Conservation (phyloP, 2,329 filamentous ascomycete species). For the Aspergillus flavus region DNA sequence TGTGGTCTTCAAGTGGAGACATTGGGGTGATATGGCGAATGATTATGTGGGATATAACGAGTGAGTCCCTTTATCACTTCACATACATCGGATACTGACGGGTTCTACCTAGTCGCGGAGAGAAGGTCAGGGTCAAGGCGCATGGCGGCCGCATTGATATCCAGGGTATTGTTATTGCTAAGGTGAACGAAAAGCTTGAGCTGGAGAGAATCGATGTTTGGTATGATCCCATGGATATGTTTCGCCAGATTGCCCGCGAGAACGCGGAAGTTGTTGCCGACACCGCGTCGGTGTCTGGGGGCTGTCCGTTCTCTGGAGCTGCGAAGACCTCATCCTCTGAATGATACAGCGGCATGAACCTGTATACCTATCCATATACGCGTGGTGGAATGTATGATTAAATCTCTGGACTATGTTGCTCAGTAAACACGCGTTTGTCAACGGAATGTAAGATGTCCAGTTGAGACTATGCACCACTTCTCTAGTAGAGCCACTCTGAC, state of each 20-base stretch:
- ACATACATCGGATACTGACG: neutral
- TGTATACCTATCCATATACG: neutral
- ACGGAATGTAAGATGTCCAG: neutral
- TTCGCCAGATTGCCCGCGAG: conserved; percentile 58
- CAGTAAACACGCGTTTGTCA: neutral
- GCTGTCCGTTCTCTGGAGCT: conserved; percentile 12
- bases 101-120: conserved; percentile 54
- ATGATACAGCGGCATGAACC: neutral
- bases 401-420: neutral
- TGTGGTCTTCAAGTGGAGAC: conserved; percentile 67
- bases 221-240: conserved; percentile 69
- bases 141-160: conserved; percentile 66
- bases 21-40: conserved; percentile 68
- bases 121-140: conserved; percentile 64
- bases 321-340: neutral
- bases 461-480: neutral
- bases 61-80: conserved; percentile 44
- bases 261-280: conserved; percentile 5
- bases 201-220: conserved; percentile 63
- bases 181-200: conserved; percentile 62
- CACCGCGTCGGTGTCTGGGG: neutral
- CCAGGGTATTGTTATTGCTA: conserved; percentile 63
- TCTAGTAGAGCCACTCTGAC: neutral
- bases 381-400: neutral
- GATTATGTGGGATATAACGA: conserved; percentile 68